Evolutionary conservation across 73 alveolate species (phyloP).

Genomic region (Paramecium pentaurelia): DNA sequence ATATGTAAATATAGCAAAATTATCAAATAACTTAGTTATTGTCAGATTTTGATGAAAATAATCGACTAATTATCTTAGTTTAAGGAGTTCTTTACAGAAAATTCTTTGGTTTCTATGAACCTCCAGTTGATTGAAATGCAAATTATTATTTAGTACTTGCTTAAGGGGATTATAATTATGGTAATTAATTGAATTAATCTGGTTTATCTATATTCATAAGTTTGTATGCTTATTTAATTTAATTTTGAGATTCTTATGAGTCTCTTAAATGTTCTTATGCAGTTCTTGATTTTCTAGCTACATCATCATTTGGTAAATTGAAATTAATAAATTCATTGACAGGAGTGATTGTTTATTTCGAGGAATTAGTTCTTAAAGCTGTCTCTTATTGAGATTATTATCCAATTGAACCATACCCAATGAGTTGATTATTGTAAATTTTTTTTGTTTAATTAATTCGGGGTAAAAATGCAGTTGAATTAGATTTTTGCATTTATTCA

Average conservation of each 20-base stretch:
- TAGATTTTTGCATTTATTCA: not conserved
- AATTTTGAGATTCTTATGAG: not conserved
- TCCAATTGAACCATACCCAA: not conserved
- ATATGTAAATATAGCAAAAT: not conserved
- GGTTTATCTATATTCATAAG: not conserved
- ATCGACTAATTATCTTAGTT: not conserved
- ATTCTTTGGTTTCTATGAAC: not conserved
- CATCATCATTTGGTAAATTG: not conserved
- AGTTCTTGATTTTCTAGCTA: not conserved
- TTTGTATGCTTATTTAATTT: not conserved
- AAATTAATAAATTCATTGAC: not conserved
- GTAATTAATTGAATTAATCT: not conserved
- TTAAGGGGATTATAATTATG: not conserved
- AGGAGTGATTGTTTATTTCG: not conserved
- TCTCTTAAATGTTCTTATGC: not conserved
- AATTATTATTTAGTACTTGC: not conserved
- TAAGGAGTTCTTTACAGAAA: slow-evolving; percentile 1
- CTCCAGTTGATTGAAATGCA: slow-evolving; percentile 6
- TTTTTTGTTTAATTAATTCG: not conserved
- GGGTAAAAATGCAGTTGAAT: slow-evolving; percentile 24
- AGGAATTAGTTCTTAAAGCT: not conserved
- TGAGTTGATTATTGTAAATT: not conserved
- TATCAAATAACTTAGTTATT: not conserved
- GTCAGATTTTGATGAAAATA: slow-evolving; percentile 26
- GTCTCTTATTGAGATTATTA: not conserved